A percentile compares a stretch with the other conserved stretches of the same genome.
phyloP scores from a whole-genome alignment of 305 asterid species.

The Ilex paraguariensis region DNA sequence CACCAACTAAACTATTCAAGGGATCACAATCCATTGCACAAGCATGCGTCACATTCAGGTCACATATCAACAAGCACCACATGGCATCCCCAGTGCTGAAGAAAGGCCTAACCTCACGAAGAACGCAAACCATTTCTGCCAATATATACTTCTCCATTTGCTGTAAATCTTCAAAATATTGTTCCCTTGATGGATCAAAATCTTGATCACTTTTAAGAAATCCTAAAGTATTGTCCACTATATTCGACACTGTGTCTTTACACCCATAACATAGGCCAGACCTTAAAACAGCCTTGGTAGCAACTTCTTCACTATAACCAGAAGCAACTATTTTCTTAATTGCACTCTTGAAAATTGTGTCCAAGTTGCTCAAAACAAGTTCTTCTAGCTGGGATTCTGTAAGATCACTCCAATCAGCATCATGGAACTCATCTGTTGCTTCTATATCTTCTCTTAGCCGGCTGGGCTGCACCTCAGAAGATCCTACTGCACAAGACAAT shows the following conservation, averaged over 20 bases:
- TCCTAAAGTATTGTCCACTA: constrained; percentile 72
- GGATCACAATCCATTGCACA: constrained; percentile 80
- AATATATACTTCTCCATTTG: constrained; percentile 79
- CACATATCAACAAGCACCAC: constrained; percentile 95
- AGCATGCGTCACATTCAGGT: constrained; percentile 82
- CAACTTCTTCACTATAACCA: constrained; percentile 73
- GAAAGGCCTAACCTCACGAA: constrained; percentile 76
- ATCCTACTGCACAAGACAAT: constrained; percentile 55
- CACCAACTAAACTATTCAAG: constrained; percentile 37
- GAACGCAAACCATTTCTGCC: constrained; percentile 85
- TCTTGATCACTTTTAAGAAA: constrained; percentile 65
- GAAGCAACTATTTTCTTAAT: constrained; percentile 59
- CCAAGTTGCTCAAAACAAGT: constrained; percentile 72
- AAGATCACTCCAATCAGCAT: constrained; percentile 91
- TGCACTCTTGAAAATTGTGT: constrained; percentile 71
- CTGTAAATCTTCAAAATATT: constrained; percentile 69
- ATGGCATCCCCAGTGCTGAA: constrained; percentile 93
- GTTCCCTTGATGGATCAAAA: constrained; percentile 53
- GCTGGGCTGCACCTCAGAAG: constrained; percentile 38
- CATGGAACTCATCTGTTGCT: constrained; percentile 43
- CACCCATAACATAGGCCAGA: constrained; percentile 88
- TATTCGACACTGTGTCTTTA: constrained; percentile 80
- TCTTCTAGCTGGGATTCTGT: constrained; percentile 82
- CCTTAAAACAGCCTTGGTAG: constrained; percentile 69
- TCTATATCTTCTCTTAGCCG: constrained; percentile 43